Base-by-base conservation (phyloP, 83 land plant species). In the Picea engelmannii region DNA sequence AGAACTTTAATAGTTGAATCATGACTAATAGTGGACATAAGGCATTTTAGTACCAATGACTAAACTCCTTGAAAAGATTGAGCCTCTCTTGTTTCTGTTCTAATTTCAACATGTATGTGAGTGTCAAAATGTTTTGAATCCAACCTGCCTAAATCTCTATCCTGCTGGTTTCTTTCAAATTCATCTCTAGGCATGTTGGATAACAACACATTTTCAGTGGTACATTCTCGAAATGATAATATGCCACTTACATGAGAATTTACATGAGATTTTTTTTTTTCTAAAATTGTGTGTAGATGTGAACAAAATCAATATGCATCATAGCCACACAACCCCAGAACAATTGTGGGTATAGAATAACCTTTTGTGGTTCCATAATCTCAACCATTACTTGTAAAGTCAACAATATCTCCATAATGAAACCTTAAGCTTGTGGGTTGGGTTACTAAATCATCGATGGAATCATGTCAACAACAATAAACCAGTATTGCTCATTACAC, bases 321-420 rank as follows among this genome's bases (percentile, higher is more conserved):
- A 98, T 94, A 17, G 99, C 99, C 70, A 98, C 99, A 86, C 99
- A 98, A 16, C 99, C 99, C 99, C 98, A 98, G 76, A 98, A 96
- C 27, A 96, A 92, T 79, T 96, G 99, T 16, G 99, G 99, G 62
- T 96, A 96, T 59, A 97, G 91, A 59, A 97, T 97, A 52, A 97
- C 99, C 87, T 97, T 97, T 82, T 93, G 93, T 21, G 98, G 96
- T 73, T 97, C 99, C 99, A 97, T 95, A 59, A 81, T 95, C 81
- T 97, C 99, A 25, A 97, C 99, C 95, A 97, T 97, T 70, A 96
- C 99, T 81, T 97, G 98, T 87, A 98, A 88, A 17, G 99, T 93
- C 78, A 98, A 74, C 64, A 98, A 85, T 73, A 98, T 98, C 81
- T 98, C 99, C 99, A 96, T 98, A 61, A 94, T 84, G 79, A 96